These are phyloP conservation scores for Lasiosphaeria hispida DNA, from an alignment of 495 filamentous ascomycete species.

Conservation along the genomic window DNA sequence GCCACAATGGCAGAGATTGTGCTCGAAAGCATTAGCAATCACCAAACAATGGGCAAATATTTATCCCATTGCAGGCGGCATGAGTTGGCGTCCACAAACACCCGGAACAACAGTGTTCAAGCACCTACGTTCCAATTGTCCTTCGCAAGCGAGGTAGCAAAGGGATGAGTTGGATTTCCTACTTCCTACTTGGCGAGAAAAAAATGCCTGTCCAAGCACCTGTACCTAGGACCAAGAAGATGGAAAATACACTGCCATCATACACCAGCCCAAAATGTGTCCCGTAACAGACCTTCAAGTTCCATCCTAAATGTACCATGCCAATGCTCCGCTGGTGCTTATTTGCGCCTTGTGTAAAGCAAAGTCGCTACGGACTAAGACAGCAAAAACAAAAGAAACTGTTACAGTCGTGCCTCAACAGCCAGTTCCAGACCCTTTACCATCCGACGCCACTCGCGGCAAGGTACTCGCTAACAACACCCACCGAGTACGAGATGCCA, in stretches of 20 bases:
- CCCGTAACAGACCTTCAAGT: not conserved
- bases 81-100: too few species aligned
- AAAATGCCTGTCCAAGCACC: too few species aligned
- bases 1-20: too few species aligned
- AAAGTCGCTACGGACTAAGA: slow-evolving; percentile 3
- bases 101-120: too few species aligned
- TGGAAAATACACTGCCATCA: not conserved
- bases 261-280: not conserved
- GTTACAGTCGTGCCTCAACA: not conserved
- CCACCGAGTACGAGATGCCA: slow-evolving; percentile 63
- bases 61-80: too few species aligned
- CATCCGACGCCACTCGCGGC: slow-evolving; percentile 55
- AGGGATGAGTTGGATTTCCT: too few species aligned
- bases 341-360: not conserved
- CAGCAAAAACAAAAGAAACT: not conserved
- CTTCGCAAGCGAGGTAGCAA: too few species aligned
- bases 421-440: slow-evolving; percentile 39
- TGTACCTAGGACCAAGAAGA: not conserved
- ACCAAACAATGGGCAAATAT: too few species aligned
- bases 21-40: too few species aligned
- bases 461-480: slow-evolving; percentile 67
- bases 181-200: too few species aligned
- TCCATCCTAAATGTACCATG: not conserved
- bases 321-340: not conserved
- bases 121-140: too few species aligned